Evolutionary conservation across 495 filamentous ascomycete genomes (phyloP), one percentile per base, ranked within the genome.

Genomic region (Aspergillus kassunensis): DNA sequence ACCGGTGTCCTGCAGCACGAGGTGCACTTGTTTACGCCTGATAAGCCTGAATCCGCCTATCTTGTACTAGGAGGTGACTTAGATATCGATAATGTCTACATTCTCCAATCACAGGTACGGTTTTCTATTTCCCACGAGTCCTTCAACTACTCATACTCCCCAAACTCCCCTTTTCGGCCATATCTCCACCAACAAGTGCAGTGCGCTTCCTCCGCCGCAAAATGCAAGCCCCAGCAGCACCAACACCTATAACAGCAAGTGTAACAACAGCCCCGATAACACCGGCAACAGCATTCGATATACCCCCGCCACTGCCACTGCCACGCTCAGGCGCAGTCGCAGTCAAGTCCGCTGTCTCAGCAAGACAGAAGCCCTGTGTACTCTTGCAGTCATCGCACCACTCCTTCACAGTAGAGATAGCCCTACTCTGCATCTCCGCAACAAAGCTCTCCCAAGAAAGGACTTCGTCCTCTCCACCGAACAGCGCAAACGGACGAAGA

Each of bases 251-350:
- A 0, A 82, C 72, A 9, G 68, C 82, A 29, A 86, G 64, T 4
- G 81, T 83, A 1, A 85, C 80, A 62, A 84, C 73, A 8, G 82
- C 83, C 16, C 82, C 83, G 65, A 85, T 80, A 0, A 83, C 80
- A 34, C 82, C 83, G 7, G 68, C 78, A 39, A 74, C 73, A 10
- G 67, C 65, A 25, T 64, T 69, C 3, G 73, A 74, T 10, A 77
- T 66, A 2, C 69, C 68, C 6, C 61, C 55, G 12, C 31, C 31
- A 12, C 29, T 31, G 29, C 31, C n/a, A n/a, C n/a, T n/a, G n/a
- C n/a, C n/a, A n/a, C n/a, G n/a, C n/a, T n/a, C n/a, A n/a, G n/a
- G n/a, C n/a, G n/a, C n/a, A n/a, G n/a, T n/a, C n/a, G n/a, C n/a
- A n/a, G n/a, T n/a, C n/a, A n/a, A n/a, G n/a, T n/a, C n/a, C n/a